phyloP scores from a whole-genome alignment of 2,329 filamentous ascomycete species.

The Botryotinia calthae region DNA sequence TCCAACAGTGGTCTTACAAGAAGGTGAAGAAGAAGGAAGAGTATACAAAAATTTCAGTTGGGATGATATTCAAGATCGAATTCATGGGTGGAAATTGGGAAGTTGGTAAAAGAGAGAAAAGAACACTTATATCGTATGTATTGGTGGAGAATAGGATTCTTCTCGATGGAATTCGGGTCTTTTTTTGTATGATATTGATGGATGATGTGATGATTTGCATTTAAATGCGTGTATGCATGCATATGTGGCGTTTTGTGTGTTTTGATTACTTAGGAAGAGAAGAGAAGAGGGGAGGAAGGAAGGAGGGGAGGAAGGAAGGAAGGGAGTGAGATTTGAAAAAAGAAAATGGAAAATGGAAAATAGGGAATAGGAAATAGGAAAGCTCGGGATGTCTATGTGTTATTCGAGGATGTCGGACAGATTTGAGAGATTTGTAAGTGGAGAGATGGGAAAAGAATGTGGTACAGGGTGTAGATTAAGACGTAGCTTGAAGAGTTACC shows the following conservation, averaged over 20 bases:
- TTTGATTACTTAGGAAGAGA: neutral
- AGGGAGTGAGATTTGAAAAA: neutral
- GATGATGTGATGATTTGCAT: slow-evolving; percentile 5
- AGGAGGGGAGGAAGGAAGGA: no score
- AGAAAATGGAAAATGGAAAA: no score
- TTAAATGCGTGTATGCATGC: neutral
- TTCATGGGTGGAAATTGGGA: slow-evolving; percentile 80
- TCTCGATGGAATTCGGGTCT: neutral
- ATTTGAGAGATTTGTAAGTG: no score
- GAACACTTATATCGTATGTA: neutral
- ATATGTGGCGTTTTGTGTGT: neutral
- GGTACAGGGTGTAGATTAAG: no score
- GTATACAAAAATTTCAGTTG: slow-evolving; percentile 68
- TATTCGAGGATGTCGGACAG: neutral
- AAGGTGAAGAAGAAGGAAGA: slow-evolving; percentile 69
- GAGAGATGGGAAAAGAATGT: no score
- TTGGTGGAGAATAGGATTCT: neutral
- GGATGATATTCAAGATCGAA: slow-evolving; percentile 86
- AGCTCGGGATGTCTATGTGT: neutral
- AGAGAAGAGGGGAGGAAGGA: no score
- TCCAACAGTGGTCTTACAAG: slow-evolving; percentile 92
- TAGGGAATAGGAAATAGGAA: no score
- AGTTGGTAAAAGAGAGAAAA: slow-evolving; percentile 48
- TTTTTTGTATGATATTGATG: slow-evolving; percentile 9
- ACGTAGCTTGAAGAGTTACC: no score